A percentile compares a stretch with the other conserved stretches of the same genome.
Evolutionary conservation across 805 yeast species (phyloP).

Genomic region (Metschnikowia similis): DNA sequence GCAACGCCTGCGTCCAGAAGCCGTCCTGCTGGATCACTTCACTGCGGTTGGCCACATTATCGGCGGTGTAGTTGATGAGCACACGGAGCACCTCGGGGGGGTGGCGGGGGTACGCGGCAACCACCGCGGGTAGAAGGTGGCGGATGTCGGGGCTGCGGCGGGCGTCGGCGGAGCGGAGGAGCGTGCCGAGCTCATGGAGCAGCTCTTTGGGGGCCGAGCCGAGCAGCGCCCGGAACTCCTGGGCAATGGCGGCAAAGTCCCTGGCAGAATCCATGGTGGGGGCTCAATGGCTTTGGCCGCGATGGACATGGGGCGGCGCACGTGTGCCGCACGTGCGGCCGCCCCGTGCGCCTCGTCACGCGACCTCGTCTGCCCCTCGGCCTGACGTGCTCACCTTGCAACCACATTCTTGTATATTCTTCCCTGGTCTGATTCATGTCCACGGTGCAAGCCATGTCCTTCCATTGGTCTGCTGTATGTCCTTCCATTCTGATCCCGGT

Average conservation of each 20-base stretch:
- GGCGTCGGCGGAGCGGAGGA: conserved; percentile 19
- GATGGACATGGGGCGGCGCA: background rate
- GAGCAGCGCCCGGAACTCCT: background rate
- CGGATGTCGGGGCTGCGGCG: conserved; percentile 13
- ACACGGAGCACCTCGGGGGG: conserved; percentile 24
- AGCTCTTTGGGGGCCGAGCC: background rate
- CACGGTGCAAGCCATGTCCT: too few species aligned
- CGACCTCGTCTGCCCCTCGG: too few species aligned
- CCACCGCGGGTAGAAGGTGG: conserved; percentile 9
- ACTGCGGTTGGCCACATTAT: conserved; percentile 23
- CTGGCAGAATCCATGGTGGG: background rate
- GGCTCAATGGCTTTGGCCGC: background rate
- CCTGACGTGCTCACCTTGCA: too few species aligned
- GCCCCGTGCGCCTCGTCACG: too few species aligned
- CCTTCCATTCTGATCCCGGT: too few species aligned
- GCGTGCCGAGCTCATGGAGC: conserved; percentile 12
- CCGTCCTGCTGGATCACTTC: conserved; percentile 4
- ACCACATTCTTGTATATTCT: too few species aligned
- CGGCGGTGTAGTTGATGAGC: conserved; percentile 34
- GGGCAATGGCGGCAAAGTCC: background rate
- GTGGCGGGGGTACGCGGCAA: conserved; percentile 5
- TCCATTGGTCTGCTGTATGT: too few species aligned
- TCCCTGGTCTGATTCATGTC: too few species aligned
- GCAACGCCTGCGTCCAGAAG: conserved; percentile 10
- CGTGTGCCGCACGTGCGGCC: background rate